These are phyloP conservation scores for Paraphoma sp. DNA, from an alignment of 2,329 filamentous ascomycete genomes.

Conservation along the genomic window DNA sequence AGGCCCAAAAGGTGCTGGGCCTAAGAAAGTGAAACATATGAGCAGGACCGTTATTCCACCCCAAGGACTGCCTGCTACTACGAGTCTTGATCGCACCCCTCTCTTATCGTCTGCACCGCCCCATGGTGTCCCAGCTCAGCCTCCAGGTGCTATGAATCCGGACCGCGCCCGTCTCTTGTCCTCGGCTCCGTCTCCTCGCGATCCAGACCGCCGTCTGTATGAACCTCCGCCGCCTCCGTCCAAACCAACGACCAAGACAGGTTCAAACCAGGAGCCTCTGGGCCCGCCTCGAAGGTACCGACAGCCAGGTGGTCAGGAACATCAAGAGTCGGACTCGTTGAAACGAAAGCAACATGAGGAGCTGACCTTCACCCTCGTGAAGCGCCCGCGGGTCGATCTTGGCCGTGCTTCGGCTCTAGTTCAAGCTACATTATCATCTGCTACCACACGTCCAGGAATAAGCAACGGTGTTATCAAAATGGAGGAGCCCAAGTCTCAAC, in stretches of 20 bases:
- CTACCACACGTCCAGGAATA: neutral
- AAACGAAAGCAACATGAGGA: conserved; percentile 6
- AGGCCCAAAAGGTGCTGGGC: neutral
- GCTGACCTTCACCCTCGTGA: neutral
- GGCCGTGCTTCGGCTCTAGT: conserved; percentile 10
- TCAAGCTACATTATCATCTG: conserved; percentile 3
- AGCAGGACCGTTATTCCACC: too few species aligned
- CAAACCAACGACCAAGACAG: conserved; percentile 12
- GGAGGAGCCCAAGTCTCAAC: neutral
- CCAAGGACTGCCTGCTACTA: too few species aligned
- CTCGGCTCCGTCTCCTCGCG: conserved; percentile 8
- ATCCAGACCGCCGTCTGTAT: conserved; percentile 22
- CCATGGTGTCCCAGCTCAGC: too few species aligned
- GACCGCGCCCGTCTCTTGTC: conserved; percentile 19
- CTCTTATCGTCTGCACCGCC: too few species aligned
- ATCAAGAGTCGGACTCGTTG: neutral
- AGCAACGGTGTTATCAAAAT: neutral
- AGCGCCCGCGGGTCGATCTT: conserved; percentile 19
- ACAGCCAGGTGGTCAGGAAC: neutral
- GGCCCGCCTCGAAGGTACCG: conserved; percentile 2
- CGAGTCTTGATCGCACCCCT: too few species aligned
- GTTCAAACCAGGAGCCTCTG: conserved; percentile 23
- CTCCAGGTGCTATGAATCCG: conserved; percentile 11
- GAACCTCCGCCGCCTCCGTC: conserved; percentile 9
- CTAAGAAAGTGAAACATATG: too few species aligned